Evolutionary conservation across 2,329 filamentous ascomycete species (phyloP), one percentile per base, ranked within the genome.

Genomic region (Sclerotinia subarctica): DNA sequence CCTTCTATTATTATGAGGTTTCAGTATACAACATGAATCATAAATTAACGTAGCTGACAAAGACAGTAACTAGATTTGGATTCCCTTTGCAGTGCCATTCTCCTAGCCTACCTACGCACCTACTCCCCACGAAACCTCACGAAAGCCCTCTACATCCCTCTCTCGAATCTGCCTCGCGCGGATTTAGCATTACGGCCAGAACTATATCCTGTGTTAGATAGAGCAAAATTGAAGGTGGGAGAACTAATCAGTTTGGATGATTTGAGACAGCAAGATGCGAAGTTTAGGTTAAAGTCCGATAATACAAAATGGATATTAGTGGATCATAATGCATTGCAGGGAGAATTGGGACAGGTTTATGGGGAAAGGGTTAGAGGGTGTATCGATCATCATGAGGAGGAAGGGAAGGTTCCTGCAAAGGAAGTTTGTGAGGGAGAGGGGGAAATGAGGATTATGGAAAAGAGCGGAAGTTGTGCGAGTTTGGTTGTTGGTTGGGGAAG

Each of bases 351-450:
- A 21, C 78, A 77, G 49, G 78, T 81, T 21, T 91, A 87, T 74
- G 79, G 79, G 0, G 70, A 75, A 5, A 80, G 81, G 11, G 84
- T 94, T 0, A 79, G 82, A 5, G 90, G 89, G 5, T 89, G 89
- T 71, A 85, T 95, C 66, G 92, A 95, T 78, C 92, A 95, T 78
- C 92, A 95, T 76, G 88, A 85, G 0, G 91, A 95, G 70, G 92
- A 95, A 74, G 77, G 81, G 7, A 79, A 76, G 8, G 80, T 93
- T 0, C 77, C 81, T 0, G 13, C 69, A 60, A 80, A 83, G 10
- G 80, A 79, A 0, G 80, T 78, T 2, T 66, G 64, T 60, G 81
- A 83, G 15, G 80, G 79, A 0, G 80, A 79, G 4, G 81, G 80
- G 0, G 78, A 82, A 7, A 86, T 88, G 1, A 82, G 90, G 24